A percentile compares a stretch with the other conserved stretches of the same genome.
Conservation (phyloP, 768 basidiomycete genomes). For the Tephrocybe sp. region DNA sequence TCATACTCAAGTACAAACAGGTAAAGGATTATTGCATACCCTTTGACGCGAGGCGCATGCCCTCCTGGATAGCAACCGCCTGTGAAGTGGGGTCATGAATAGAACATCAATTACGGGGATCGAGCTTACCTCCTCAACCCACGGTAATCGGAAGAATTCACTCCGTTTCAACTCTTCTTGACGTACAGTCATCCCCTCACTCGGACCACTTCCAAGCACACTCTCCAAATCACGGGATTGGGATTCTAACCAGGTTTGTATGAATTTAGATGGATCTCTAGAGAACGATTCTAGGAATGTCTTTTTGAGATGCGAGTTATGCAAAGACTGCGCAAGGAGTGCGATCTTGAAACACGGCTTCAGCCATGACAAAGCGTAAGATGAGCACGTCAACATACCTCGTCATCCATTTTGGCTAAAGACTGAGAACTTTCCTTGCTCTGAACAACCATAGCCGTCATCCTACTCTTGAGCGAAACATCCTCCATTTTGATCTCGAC, state of each 20-base stretch:
- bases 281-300: constrained; percentile 86
- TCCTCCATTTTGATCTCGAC: constrained; percentile 91
- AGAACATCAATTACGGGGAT: constrained; percentile 4
- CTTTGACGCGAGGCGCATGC: constrained; percentile 62
- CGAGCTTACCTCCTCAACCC: constrained; percentile 71
- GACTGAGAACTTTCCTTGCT: constrained; percentile 71
- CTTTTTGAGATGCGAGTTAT: constrained; percentile 84
- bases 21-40: constrained; percentile 35
- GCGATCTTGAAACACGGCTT: constrained; percentile 55
- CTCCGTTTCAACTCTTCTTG: constrained; percentile 87
- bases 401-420: constrained; percentile 79
- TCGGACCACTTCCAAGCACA: constrained; percentile 84
- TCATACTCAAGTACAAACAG: neutral
- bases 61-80: constrained; percentile 86
- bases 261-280: constrained; percentile 74
- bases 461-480: constrained; percentile 64
- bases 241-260: constrained; percentile 88
- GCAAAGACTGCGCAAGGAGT: constrained; percentile 79
- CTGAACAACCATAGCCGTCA: constrained; percentile 68
- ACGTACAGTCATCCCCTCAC: constrained; percentile 75
- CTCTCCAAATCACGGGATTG: constrained; percentile 91
- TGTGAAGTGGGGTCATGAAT: constrained; percentile 37
- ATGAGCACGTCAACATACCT: constrained; percentile 46
- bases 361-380: neutral
- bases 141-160: constrained; percentile 89